Conservation (phyloP, 2,329 filamentous ascomycete genomes). For the Geoglossum cookeanum region DNA sequence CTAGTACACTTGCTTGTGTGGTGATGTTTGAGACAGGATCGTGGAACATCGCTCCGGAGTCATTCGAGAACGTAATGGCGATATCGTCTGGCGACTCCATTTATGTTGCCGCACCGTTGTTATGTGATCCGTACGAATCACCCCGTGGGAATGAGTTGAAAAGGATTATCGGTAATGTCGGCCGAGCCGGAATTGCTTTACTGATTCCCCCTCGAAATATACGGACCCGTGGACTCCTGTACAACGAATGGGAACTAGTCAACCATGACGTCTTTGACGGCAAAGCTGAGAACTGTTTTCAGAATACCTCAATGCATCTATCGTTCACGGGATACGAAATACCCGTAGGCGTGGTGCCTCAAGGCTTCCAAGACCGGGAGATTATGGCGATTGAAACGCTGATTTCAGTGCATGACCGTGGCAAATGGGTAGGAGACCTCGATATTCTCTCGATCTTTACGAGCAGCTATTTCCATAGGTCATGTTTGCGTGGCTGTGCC, state of each 20-base stretch:
- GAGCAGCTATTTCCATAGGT: neutral
- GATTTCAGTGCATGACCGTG: conserved; percentile 11
- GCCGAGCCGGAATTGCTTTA: neutral
- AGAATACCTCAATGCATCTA: neutral
- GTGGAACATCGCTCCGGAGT: conserved; percentile 7
- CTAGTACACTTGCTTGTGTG: conserved; percentile 12
- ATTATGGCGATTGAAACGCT: conserved; percentile 9
- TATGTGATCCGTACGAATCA: conserved; percentile 3
- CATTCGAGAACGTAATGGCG: conserved; percentile 10
- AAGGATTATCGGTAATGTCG: neutral
- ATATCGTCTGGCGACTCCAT: conserved; percentile 14
- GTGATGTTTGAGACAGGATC: conserved; percentile 12
- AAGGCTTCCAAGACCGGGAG: neutral
- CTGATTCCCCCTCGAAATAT: neutral
- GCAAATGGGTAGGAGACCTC: conserved; percentile 11
- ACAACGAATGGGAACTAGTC: neutral
- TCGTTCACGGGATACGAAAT: neutral
- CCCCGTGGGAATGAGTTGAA: neutral
- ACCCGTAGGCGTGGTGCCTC: neutral
- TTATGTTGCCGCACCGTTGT: conserved; percentile 10
- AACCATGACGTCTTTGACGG: neutral
- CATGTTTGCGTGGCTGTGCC: too few species aligned
- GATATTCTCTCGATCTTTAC: neutral
- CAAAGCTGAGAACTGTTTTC: neutral
- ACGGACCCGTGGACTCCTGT: neutral